Evolutionary conservation across 352 stramenopile genomes (phyloP), one percentile per base, ranked within the genome.

Genomic region (Phytophthora quininea): DNA sequence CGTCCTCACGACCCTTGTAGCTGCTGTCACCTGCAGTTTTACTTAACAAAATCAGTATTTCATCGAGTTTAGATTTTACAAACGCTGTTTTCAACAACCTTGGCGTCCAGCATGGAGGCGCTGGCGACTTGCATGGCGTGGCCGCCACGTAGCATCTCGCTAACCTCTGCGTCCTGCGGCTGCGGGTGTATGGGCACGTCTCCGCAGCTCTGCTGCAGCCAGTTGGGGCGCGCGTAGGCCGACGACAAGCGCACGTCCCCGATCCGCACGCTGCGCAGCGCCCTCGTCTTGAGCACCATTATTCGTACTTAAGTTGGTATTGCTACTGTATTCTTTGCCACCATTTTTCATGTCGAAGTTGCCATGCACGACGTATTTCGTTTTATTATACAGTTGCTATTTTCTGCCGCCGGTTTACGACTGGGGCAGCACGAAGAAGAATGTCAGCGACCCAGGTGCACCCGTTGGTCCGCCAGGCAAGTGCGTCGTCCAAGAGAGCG

Each of bases 121-220:
- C 68, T 88, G 9, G 84, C 80, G 46, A 82, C 51, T 50, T 93
- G 85, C 10, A 89, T 48, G 15, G 80, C 83, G 66, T 92, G 86
- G 55, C 82, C 86, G 45, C 77, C 78, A 27, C 86, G 86, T 54
- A 92, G 49, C 86, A 93, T 93, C 63, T 88, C 74, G 71, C 86
- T 90, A 46, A 84, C 63, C 38, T 74, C 72, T 27, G 69, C 12
- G 51, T 92, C 76, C 11, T 77, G 72, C 30, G 43, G n/a, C 9
- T 75, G 73, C 14, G 83, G 77, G 1, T 59, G 53, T 4, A 47
- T 33, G 10, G 86, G 86, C 6, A 93, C 86, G 37, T 90, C 75
- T 7, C 83, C 82, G 42, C 86, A 93, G 63, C 82, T 74, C 5
- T 80, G 31, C 42, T 92, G 83, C 45, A 93, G 74, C 86, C 86